Evolutionary conservation across 345 rosid species (phyloP).

Genomic region (Bretschneidera sinensis): DNA sequence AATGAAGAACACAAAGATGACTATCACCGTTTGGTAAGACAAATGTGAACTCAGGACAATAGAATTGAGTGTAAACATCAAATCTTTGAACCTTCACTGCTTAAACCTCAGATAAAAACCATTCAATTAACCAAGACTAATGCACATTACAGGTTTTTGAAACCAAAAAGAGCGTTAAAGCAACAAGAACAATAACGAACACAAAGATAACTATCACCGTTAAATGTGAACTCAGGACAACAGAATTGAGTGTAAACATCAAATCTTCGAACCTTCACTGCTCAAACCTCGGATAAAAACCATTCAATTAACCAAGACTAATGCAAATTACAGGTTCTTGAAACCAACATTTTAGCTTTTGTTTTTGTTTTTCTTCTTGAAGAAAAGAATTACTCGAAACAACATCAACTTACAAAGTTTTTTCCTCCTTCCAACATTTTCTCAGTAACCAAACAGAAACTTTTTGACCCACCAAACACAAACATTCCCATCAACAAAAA

Average conservation of each 20-base stretch:
- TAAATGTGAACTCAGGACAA: neutral
- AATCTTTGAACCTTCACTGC: constrained; percentile 5
- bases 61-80: neutral
- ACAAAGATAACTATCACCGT: too few relatives aligned
- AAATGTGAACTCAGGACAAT: neutral
- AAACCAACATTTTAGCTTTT: too few relatives aligned
- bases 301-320: constrained; percentile 10
- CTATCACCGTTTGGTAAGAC: too few relatives aligned
- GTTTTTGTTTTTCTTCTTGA: neutral
- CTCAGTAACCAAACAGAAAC: neutral
- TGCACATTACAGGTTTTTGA: constrained; percentile 5
- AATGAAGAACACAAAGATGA: neutral
- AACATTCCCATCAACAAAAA: neutral
- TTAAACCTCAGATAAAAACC: constrained; percentile 1
- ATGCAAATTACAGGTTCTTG: neutral
- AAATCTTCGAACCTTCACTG: constrained; percentile 7
- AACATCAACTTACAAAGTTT: neutral
- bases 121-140: constrained; percentile 9
- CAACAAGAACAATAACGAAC: too few relatives aligned
- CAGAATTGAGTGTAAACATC: neutral
- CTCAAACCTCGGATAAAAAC: constrained; percentile 1
- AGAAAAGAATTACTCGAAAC: neutral
- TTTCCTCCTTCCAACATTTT: neutral
- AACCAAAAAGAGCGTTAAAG: neutral
- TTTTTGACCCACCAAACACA: neutral